Evolutionary conservation across 805 yeast species (phyloP), one percentile per base, ranked within the genome.

Genomic region (Dipodascus albidus): DNA sequence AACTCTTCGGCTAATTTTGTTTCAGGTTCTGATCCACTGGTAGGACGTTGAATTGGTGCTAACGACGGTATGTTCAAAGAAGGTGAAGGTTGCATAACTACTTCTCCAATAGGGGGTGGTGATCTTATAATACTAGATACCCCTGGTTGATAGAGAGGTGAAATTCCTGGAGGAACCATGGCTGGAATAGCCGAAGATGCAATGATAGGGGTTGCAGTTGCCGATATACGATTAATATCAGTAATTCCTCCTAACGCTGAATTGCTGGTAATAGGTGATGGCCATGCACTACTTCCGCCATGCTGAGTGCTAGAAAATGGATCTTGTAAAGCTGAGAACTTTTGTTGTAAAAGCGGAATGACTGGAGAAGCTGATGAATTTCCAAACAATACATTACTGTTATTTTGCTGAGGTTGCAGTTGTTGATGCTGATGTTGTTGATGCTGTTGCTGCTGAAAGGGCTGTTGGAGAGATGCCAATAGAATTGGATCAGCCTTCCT

Each of bases 361-460:
- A 47, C 33, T 17, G 50, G 24, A 42, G 47, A n/a, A 23, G 50
- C n/a, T 22, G 53, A 24, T 42, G 47, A 15, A 44, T 9, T 15
- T 44, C 17, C 11, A 9, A 23, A 35, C 21, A 33, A 41, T 49
- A 14, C 20, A 51, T 22, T 38, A 42, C 24, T 24, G 47, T 15
- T 20, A 6, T 38, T 48, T 6, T 52, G 54, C n/a, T 49, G 51
- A 20, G 52, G 56, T 17, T 27, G 31, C 20, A 41, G 54, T 15
- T 51, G 56, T 2, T 47, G 56, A 24, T 48, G 54, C 23, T 24
- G 35, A 14, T 52, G 54, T 14, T 49, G 51, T 22, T 51, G 56
- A 11, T 23, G 23, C 15, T 47, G 54, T 14, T 51, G 56, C 2
- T 50, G 56, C 31, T 48, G 54, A 33, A 47, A 44, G 3, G 56